phyloP scores from a whole-genome alignment of 1,284 basidiomycete genomes.

The Ustilago cynodontis region DNA sequence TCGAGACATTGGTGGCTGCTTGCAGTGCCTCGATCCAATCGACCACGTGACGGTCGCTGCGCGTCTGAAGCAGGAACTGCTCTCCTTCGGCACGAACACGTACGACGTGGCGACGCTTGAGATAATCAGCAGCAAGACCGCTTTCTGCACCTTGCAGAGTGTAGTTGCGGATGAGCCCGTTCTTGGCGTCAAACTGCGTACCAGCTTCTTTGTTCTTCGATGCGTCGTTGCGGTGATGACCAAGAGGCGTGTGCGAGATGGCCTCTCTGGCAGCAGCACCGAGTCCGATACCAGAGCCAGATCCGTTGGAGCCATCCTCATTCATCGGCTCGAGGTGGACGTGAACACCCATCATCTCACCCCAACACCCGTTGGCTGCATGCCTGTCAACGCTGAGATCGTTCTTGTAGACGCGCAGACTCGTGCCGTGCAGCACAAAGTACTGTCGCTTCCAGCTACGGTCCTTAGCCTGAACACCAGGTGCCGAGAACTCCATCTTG shows the following conservation, averaged over 20 bases:
- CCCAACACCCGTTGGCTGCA: slow-evolving; percentile 69
- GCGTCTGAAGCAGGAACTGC: slow-evolving; percentile 94
- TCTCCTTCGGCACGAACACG: slow-evolving; percentile 91
- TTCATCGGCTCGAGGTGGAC: slow-evolving; percentile 63
- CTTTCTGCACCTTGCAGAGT: slow-evolving; percentile 90
- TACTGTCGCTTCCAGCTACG: slow-evolving; percentile 90
- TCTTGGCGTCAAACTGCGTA: slow-evolving; percentile 41
- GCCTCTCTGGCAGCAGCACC: slow-evolving; percentile 49
- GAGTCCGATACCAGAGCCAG: slow-evolving; percentile 30
- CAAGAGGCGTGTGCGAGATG: slow-evolving; percentile 45
- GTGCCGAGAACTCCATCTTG: slow-evolving; percentile 91
- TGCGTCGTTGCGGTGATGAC: slow-evolving; percentile 17
- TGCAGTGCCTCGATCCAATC: slow-evolving; percentile 98
- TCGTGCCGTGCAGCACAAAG: slow-evolving; percentile 92
- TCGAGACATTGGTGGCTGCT: slow-evolving; percentile 89
- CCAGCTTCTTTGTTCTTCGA: slow-evolving; percentile 17
- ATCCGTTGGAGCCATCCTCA: slow-evolving; percentile 53
- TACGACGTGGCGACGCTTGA: slow-evolving; percentile 95
- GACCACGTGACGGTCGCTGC: slow-evolving; percentile 85
- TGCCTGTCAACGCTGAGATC: slow-evolving; percentile 59
- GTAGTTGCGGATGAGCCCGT: slow-evolving; percentile 75
- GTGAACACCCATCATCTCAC: slow-evolving; percentile 66
- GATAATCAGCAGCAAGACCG: slow-evolving; percentile 92
- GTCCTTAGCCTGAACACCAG: slow-evolving; percentile 87
- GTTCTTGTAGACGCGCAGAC: slow-evolving; percentile 84